Base-by-base conservation (phyloP, 2,329 filamentous ascomycete genomes). In the Claviceps fusiformis region DNA sequence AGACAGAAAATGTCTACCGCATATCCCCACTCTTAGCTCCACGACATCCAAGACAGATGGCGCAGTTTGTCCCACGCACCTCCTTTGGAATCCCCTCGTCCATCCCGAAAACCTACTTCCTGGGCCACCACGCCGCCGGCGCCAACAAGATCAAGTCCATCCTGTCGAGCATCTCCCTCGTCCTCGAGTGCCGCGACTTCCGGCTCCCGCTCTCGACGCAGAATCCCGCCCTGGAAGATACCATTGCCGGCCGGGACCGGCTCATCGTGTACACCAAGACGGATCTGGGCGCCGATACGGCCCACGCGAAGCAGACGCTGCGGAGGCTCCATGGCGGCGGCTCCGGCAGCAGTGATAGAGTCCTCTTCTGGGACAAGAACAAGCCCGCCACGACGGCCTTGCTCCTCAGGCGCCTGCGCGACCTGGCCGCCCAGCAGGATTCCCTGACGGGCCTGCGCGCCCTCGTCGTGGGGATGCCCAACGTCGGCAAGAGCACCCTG, bases 381-480 rank as follows among this genome's bases (percentile, higher is more conserved):
- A 63, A 64, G 46, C 56, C 63, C 11, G 53, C 60, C 3, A 66
- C 65, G 35, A 73, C 75, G 10, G 61, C 61, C 5, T 54, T 61
- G 2, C 66, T 82, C 3, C 65, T 81, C 11, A 59, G 59, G 19
- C 63, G 66, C 37, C 64, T 73, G 19, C 67, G 65, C 43, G 61
- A 66, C 44, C 58, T 64, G 19, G 69, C 70, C 19, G 57, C 54
- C 17, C 59, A 58, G 1, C 60, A 68, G 24, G 68, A 82, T 62
- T 80, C 80, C 27, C 72, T 97, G n/a, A 84, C 87, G 8, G 91
- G 90, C n/a, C 79, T 89, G 61, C 82, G 90, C 51, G 81, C 90
- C 55, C 80, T 98, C 68, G 81, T 97, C 0, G 91, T 97, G 15
- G 93, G 93, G 55, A 96, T 98, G 91, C 93, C 93, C 41, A 98